Conservation (phyloP, 108 stramenopile genomes). For the Skeletonema marinoi region DNA sequence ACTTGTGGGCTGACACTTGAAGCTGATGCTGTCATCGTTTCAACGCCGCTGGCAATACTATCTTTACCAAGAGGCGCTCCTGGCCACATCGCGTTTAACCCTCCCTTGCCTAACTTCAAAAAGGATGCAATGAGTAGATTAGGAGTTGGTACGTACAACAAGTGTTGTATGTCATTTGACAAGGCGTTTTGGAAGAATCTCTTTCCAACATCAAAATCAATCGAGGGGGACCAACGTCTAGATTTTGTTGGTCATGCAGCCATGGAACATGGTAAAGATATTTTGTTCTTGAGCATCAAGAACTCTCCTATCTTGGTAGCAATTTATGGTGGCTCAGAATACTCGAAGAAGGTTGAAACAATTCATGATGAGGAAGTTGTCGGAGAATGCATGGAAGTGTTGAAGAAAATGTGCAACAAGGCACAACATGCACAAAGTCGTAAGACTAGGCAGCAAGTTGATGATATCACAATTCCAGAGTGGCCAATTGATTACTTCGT, state of each 20-base stretch:
- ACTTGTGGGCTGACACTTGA: conserved; percentile 69
- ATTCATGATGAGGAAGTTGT: conserved; percentile 70
- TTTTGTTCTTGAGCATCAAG: conserved; percentile 58
- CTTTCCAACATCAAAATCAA: conserved; percentile 2
- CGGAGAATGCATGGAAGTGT: conserved; percentile 61
- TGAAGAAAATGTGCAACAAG: conserved; percentile 62
- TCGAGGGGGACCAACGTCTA: conserved; percentile 35
- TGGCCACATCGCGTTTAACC: conserved; percentile 68
- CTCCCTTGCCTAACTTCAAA: conserved; percentile 75
- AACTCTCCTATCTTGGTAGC: conserved; percentile 71
- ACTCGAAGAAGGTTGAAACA: conserved; percentile 66
- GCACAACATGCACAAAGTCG: conserved; percentile 37
- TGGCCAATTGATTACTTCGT: conserved; percentile 73
- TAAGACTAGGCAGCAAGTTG: conserved; percentile 31
- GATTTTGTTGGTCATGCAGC: conserved; percentile 78
- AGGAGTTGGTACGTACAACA: conserved; percentile 88
- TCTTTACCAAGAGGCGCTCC: conserved; percentile 57
- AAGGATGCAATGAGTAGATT: conserved; percentile 73
- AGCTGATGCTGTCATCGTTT: conserved; percentile 83
- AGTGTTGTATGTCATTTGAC: conserved; percentile 80
- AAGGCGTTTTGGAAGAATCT: conserved; percentile 68
- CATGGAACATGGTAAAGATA: conserved; percentile 54
- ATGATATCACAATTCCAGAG: conserved; percentile 40
- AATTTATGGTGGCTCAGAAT: conserved; percentile 76
- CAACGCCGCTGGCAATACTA: conserved; percentile 87